These are phyloP conservation scores for Candida peoriensis DNA, from an alignment of 805 yeast genomes.

Conservation along the genomic window DNA sequence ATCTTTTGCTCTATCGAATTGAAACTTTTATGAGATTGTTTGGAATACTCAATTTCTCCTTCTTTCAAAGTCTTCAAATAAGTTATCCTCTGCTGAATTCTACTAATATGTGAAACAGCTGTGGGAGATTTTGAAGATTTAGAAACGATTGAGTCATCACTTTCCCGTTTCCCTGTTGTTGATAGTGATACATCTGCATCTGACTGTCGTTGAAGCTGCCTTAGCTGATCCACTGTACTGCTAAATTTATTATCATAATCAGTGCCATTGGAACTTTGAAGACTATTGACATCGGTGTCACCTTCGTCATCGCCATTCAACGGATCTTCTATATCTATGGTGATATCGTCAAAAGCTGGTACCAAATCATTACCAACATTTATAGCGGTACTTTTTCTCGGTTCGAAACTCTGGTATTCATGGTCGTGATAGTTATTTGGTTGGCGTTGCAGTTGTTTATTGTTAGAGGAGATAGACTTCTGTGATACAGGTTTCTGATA, in stretches of 20 bases:
- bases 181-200: too few species aligned
- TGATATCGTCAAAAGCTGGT: background rate
- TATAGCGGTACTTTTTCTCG: background rate
- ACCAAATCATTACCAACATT: background rate
- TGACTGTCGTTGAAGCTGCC: too few species aligned
- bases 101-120: background rate
- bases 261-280: background rate
- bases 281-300: background rate
- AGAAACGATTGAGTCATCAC: too few species aligned
- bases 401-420: too few species aligned
- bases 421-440: too few species aligned
- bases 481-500: background rate
- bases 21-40: too few species aligned
- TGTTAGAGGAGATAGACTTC: background rate
- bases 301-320: background rate
- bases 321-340: constrained; percentile 1
- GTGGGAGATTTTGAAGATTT: too few species aligned
- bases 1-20: background rate
- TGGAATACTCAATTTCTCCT: too few species aligned
- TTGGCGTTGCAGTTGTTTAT: background rate
- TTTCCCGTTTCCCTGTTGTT: too few species aligned
- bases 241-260: background rate
- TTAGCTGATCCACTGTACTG: too few species aligned
- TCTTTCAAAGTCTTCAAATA: background rate
- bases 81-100: background rate